A percentile compares a stretch with the other conserved stretches of the same genome.
These are phyloP conservation scores for Phytophthora sp. DNA, from an alignment of 352 stramenopile genomes.

Conservation along the genomic window DNA sequence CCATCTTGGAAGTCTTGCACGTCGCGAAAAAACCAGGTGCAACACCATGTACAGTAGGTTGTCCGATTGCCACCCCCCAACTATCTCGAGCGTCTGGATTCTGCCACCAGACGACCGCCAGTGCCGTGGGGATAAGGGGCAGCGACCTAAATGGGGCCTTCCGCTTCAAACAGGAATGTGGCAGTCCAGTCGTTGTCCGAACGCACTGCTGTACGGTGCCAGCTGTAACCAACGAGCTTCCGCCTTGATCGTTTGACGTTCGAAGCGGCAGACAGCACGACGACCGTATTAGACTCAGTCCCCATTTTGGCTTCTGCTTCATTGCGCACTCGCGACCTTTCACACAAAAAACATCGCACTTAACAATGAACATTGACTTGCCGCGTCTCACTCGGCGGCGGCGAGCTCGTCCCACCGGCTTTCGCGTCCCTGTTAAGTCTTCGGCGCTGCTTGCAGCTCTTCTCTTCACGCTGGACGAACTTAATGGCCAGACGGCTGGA, in stretches of 20 bases:
- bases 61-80: slow-evolving; percentile 13
- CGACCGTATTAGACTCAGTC: not conserved
- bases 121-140: slow-evolving; percentile 1
- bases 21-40: slow-evolving; percentile 26
- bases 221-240: slow-evolving; percentile 24
- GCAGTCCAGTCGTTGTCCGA: slow-evolving; percentile 21
- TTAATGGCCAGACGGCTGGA: slow-evolving; percentile 12
- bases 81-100: slow-evolving; percentile 25
- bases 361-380: slow-evolving; percentile 10
- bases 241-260: slow-evolving; percentile 18
- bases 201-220: slow-evolving; percentile 5
- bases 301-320: slow-evolving; percentile 13
- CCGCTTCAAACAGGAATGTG: slow-evolving; percentile 8
- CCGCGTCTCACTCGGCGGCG: slow-evolving; percentile 7
- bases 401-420: slow-evolving; percentile 10
- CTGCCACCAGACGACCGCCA: slow-evolving; percentile 5
- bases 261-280: slow-evolving; percentile 12
- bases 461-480: slow-evolving; percentile 16
- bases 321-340: slow-evolving; percentile 8
- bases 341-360: not conserved
- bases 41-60: slow-evolving; percentile 14
- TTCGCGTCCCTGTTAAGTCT: slow-evolving; percentile 11
- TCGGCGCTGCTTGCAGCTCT: slow-evolving; percentile 21
- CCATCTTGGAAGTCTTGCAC: slow-evolving; percentile 15
- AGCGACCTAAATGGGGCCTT: not conserved